A percentile compares a stretch with the other conserved stretches of the same genome.
Conservation (phyloP, 768 basidiomycete species). For the Austroboletus eburneus region DNA sequence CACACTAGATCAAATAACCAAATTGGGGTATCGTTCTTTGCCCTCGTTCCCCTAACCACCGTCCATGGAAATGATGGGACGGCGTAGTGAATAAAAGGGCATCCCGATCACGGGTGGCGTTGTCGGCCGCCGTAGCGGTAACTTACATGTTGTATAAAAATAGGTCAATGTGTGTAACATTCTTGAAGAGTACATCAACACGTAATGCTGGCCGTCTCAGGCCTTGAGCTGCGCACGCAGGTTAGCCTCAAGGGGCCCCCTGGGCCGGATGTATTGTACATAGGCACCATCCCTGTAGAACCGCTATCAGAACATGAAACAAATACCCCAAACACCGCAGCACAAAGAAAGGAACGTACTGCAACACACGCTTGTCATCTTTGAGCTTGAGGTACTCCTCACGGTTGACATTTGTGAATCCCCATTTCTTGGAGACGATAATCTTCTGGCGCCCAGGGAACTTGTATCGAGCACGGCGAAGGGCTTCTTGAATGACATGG, state of each 20-base stretch:
- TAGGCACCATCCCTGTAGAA: constrained; percentile 75
- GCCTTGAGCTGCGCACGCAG: constrained; percentile 79
- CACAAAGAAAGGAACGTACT: constrained; percentile 47
- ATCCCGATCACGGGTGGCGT: constrained; percentile 16
- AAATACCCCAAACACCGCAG: neutral
- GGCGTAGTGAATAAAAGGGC: constrained; percentile 77
- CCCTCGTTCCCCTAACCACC: constrained; percentile 83
- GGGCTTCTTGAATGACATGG: constrained; percentile 90
- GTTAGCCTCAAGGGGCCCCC: constrained; percentile 83
- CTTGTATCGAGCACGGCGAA: constrained; percentile 98
- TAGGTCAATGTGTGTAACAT: constrained; percentile 17
- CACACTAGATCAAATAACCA: constrained; percentile 13
- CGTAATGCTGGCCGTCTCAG: constrained; percentile 31
- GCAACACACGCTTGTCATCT: constrained; percentile 84
- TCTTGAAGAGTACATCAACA: constrained; percentile 11
- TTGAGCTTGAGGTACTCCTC: constrained; percentile 86
- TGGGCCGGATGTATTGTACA: constrained; percentile 88
- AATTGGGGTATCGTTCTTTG: constrained; percentile 47
- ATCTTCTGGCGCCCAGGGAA: constrained; percentile 99
- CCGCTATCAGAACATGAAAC: neutral
- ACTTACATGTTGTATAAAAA: constrained; percentile 11
- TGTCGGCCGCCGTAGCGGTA: neutral
- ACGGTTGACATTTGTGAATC: constrained; percentile 92
- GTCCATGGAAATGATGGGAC: constrained; percentile 44
- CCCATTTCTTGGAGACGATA: constrained; percentile 97